Evolutionary conservation across 768 basidiomycete genomes (phyloP).

Genomic region (Termitomyces sp.): DNA sequence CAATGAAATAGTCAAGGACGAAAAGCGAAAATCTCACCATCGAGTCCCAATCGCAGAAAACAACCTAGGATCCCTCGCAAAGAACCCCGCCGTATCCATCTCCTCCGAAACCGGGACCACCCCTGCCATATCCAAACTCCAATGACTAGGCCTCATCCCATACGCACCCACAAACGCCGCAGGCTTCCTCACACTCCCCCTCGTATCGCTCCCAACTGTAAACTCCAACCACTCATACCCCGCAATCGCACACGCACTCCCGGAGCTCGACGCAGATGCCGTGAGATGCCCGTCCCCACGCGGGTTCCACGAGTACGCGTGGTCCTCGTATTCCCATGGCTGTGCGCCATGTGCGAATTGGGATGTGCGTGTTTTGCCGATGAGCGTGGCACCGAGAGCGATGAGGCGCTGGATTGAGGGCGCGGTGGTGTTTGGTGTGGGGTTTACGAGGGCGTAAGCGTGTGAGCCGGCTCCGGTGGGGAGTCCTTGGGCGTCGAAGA

Average conservation of each 20-base stretch:
- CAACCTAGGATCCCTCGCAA: conserved; percentile 28
- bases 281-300: conserved; percentile 34
- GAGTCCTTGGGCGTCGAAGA: conserved; percentile 30
- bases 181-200: conserved; percentile 37
- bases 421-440: conserved; percentile 30
- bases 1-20: neutral
- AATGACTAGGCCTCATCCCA: conserved; percentile 32
- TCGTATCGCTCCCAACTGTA: conserved; percentile 35
- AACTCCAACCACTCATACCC: conserved; percentile 37
- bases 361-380: conserved; percentile 53
- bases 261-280: conserved; percentile 34
- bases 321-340: conserved; percentile 35
- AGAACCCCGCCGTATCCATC: conserved; percentile 37
- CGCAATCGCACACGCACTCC: conserved; percentile 36
- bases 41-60: conserved; percentile 23
- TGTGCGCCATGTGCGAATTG: conserved; percentile 48
- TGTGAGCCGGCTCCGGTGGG: conserved; percentile 32
- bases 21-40: conserved; percentile 22
- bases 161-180: conserved; percentile 34
- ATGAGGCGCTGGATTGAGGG: conserved; percentile 42
- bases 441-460: conserved; percentile 30
- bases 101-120: conserved; percentile 34
- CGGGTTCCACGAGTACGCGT: conserved; percentile 35
- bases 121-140: conserved; percentile 28
- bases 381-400: conserved; percentile 43